phyloP scores from a whole-genome alignment of 306 rosid species.

The Pachyrhizus erosus region DNA sequence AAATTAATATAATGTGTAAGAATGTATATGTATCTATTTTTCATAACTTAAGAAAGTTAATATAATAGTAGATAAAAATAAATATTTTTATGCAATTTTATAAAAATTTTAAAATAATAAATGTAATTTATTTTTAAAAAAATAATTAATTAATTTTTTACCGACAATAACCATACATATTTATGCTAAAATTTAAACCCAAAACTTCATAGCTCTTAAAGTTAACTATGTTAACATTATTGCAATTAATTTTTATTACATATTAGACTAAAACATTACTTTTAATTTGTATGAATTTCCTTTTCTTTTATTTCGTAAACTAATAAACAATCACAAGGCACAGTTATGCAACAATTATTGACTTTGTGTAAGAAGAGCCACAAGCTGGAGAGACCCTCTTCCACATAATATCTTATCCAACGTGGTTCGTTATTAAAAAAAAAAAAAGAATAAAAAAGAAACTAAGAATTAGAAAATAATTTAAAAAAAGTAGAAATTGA shows the following conservation, averaged over 20 bases:
- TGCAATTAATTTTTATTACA: neutral
- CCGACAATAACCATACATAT: too few species aligned
- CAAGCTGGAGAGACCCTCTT: constrained; percentile 5
- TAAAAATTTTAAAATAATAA: too few species aligned
- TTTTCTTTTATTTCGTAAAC: neutral
- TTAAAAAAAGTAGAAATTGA: neutral
- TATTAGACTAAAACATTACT: neutral
- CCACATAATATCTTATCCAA: constrained; percentile 41
- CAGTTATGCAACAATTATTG: constrained; percentile 31
- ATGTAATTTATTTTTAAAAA: too few species aligned
- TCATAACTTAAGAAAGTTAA: too few species aligned
- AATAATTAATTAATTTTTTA: too few species aligned
- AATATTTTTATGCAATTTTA: too few species aligned
- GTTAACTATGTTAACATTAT: too few species aligned
- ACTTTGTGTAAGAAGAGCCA: neutral
- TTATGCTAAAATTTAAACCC: too few species aligned
- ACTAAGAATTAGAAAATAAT: neutral
- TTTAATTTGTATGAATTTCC: constrained; percentile 6
- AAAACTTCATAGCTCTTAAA: too few species aligned
- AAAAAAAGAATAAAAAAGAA: neutral
- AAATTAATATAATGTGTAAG: too few species aligned
- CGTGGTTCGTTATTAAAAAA: neutral
- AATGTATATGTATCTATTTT: too few species aligned
- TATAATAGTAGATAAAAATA: too few species aligned
- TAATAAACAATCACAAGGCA: neutral